These are phyloP conservation scores for Prototheca wickerhamii DNA, from an alignment of 163 green algal genomes.

Conservation along the genomic window DNA sequence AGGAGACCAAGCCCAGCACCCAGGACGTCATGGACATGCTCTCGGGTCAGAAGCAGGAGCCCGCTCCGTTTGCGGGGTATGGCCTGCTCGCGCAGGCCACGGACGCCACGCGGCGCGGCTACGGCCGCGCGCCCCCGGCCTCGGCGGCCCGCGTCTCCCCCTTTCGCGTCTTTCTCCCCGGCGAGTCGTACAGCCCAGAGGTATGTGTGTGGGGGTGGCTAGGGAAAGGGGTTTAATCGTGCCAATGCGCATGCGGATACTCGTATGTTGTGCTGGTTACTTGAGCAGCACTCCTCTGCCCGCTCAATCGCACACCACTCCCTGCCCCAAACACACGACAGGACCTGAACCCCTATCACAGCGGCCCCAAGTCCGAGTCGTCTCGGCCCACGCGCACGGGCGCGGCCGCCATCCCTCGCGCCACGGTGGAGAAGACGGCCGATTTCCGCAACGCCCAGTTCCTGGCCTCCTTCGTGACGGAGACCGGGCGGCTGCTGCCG, in stretches of 20 bases:
- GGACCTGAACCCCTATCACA: constrained; percentile 31
- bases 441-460: constrained; percentile 21
- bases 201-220: too few species aligned
- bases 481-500: constrained; percentile 21
- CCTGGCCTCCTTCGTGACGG: constrained; percentile 18
- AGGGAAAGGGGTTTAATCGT: too few species aligned
- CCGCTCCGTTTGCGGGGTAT: constrained; percentile 4
- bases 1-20: background rate
- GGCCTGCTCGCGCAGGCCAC: constrained; percentile 20
- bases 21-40: background rate
- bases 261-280: too few species aligned
- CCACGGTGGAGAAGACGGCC: background rate
- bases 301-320: background rate
- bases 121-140: constrained; percentile 1
- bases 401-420: background rate
- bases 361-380: background rate
- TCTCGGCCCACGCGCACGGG: too few species aligned
- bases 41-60: background rate
- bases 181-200: constrained; percentile 20
- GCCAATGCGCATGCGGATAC: too few species aligned
- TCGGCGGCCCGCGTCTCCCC: constrained; percentile 28
- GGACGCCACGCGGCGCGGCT: constrained; percentile 16
- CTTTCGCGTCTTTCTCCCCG: constrained; percentile 30
- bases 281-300: too few species aligned
- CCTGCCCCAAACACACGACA: background rate